phyloP scores from a whole-genome alignment of 495 filamentous ascomycete genomes.

The Lentithecium fluviatile region DNA sequence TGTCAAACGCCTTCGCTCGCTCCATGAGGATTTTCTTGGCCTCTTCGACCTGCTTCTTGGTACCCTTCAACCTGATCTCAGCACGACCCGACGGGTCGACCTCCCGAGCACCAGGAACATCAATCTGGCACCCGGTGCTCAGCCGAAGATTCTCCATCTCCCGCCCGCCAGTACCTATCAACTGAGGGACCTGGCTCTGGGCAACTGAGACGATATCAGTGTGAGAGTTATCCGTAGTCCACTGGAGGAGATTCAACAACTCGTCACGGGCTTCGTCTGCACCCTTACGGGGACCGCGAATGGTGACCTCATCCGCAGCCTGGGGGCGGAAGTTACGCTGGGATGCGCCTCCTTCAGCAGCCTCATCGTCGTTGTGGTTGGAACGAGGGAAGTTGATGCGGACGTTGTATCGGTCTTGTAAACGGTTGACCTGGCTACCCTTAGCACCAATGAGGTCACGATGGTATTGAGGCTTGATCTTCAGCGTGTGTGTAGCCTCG shows the following conservation, averaged over 20 bases:
- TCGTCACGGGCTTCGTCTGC: slow-evolving; percentile 89
- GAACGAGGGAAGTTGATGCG: slow-evolving; percentile 90
- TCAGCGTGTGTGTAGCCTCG: slow-evolving; percentile 79
- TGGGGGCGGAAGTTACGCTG: slow-evolving; percentile 63
- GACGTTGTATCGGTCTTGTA: slow-evolving; percentile 84
- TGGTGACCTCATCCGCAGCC: slow-evolving; percentile 81
- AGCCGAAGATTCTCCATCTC: slow-evolving; percentile 88
- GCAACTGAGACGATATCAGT: slow-evolving; percentile 77
- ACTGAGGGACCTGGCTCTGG: slow-evolving; percentile 77
- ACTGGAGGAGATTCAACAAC: slow-evolving; percentile 80
- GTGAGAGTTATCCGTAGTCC: slow-evolving; percentile 78
- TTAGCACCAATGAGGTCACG: slow-evolving; percentile 68
- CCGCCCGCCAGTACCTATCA: slow-evolving; percentile 86
- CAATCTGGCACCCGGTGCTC: slow-evolving; percentile 78
- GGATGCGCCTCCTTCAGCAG: slow-evolving; percentile 60
- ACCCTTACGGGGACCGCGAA: slow-evolving; percentile 86
- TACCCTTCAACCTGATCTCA: slow-evolving; percentile 86
- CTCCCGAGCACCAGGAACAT: slow-evolving; percentile 72
- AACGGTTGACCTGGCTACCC: slow-evolving; percentile 63
- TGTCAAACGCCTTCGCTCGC: slow-evolving; percentile 79
- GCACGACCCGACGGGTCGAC: slow-evolving; percentile 63
- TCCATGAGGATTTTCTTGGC: slow-evolving; percentile 86
- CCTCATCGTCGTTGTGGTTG: slow-evolving; percentile 60
- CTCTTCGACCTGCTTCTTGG: slow-evolving; percentile 81
- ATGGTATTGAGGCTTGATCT: slow-evolving; percentile 86